Evolutionary conservation across 768 basidiomycete genomes (phyloP), one percentile per base, ranked within the genome.

Genomic region (Suillus ampliporus): DNA sequence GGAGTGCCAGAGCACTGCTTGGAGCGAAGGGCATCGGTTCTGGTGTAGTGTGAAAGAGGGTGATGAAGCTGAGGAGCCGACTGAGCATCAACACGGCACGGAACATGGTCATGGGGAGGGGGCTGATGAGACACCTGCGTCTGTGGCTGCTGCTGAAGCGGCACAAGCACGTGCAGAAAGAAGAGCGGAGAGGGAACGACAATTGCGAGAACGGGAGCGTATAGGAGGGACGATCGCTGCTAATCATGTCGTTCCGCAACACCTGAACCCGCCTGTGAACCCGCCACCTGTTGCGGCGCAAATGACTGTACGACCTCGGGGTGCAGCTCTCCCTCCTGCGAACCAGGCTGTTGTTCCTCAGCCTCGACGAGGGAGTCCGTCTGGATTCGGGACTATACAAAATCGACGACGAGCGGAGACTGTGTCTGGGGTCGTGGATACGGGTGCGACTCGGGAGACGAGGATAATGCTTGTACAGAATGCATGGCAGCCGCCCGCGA

Each of bases 21-120:
- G 95, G 96, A 91, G 91, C 66, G 95, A 96, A 69, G 96, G 97
- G 0, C 96, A 98, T 74, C 82, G 96, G 61, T 98, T 96, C 72
- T 96, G 95, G 95, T 96, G 93, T 70, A 89, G 86, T 64, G 90
- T 87, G 13, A 83, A 83, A 58, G 85, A 86, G 28, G 79, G 77
- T 10, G 84, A 84, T 11, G 83, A 86, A 19, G 75, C 73, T 0
- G 77, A 71, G 11, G 73, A 72, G 8, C 64, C 70, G 0, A 61
- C 68, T 9, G 54, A 56, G 26, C 75, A 77, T 38, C 60, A 53
- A 11, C 77, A 79, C n/a, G 11, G 15, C 31, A 17, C 23, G 23
- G 54, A 40, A 3, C 54, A 56, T 56, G 53, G 28, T 6, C 31
- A 54, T 23, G 37, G 23, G 5, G 54, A 38, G 23, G 9, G 23